Base-by-base conservation (phyloP, 495 filamentous ascomycete species). In the Sordaria brevicollis region DNA sequence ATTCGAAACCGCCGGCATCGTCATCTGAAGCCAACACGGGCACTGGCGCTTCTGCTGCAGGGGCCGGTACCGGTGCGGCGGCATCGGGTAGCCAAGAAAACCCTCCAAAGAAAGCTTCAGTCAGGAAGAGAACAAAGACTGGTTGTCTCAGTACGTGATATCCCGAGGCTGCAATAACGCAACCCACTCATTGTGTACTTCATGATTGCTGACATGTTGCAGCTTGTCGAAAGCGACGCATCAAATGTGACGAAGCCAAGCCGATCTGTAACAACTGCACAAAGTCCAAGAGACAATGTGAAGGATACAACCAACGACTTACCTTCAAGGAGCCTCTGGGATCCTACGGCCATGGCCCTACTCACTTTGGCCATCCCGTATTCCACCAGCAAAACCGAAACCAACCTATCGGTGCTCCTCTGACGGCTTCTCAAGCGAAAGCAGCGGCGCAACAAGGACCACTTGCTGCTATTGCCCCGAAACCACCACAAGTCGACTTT, bases 181-280 rank as follows among this genome's bases (percentile, higher is more conserved):
- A 33, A 19, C 67, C 65, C 54, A 3, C 21, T n/a, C 66, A 6
- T 37, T 35, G 41, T 8, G n/a, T 15, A 69, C 70, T 54, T 25
- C n/a, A 36, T n/a, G 31, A 34, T 79, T 39, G 78, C 71, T 39
- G 43, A 29, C 67, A 65, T 13, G 34, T 70, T 70, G 25, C 75
- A 96, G 92, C 95, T 67, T 99, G 95, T 83, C 91, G 95, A 67
- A 93, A 90, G 80, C 89, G 95, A 21, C 91, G 95, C 65, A 98
- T 99, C 78, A 99, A 99, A 81, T 99, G 95, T 78, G 95, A 94
- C 66, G 95, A 98, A 77, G 93, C 95, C 77, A 91, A 92, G 69
- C 95, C 94, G 65, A 93, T 88, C 17, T 98, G 95, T 81, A 88
- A 85, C 71, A 85, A 98, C 77, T 99, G 95, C 81, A 88, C 94